These are phyloP conservation scores for Lachancea sp. DNA, from an alignment of 805 yeast species.

Conservation along the genomic window DNA sequence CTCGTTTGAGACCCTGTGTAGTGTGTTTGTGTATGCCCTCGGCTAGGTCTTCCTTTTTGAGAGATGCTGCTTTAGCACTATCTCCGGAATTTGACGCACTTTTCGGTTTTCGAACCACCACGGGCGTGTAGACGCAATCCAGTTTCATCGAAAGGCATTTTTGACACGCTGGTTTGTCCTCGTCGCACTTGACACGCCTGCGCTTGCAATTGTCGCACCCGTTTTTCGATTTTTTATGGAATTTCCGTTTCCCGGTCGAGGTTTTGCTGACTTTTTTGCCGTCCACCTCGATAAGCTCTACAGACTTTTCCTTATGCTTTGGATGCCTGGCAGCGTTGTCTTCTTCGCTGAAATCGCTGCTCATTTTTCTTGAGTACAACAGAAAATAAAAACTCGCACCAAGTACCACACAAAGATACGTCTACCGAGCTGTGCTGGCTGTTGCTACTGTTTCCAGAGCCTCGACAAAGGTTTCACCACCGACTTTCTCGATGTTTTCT, in stretches of 20 bases:
- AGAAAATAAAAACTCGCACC: not conserved
- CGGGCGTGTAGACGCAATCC: constrained; percentile 56
- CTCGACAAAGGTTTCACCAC: no score
- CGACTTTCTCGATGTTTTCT: no score
- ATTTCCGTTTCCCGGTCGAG: constrained; percentile 71
- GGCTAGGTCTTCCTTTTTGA: constrained; percentile 15
- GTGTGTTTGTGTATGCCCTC: not conserved
- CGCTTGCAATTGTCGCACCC: constrained; percentile 89
- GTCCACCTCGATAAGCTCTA: constrained; percentile 34
- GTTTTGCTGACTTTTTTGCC: constrained; percentile 37
- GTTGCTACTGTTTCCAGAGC: no score
- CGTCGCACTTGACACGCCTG: constrained; percentile 91
- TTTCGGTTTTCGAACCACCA: constrained; percentile 22
- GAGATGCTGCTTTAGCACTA: constrained; percentile 4
- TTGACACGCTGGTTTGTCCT: constrained; percentile 66
- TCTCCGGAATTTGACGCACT: not conserved
- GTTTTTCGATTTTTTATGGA: constrained; percentile 79
- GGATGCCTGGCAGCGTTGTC: constrained; percentile 2
- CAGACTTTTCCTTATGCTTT: constrained; percentile 20
- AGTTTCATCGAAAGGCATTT: constrained; percentile 78
- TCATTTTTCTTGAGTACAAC: not conserved
- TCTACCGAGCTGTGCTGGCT: no score
- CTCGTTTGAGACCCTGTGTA: not conserved
- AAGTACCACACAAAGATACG: no score
- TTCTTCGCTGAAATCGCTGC: constrained; percentile 7